phyloP scores from a whole-genome alignment of 2,329 filamentous ascomycete species.

The Cercospora sp. region DNA sequence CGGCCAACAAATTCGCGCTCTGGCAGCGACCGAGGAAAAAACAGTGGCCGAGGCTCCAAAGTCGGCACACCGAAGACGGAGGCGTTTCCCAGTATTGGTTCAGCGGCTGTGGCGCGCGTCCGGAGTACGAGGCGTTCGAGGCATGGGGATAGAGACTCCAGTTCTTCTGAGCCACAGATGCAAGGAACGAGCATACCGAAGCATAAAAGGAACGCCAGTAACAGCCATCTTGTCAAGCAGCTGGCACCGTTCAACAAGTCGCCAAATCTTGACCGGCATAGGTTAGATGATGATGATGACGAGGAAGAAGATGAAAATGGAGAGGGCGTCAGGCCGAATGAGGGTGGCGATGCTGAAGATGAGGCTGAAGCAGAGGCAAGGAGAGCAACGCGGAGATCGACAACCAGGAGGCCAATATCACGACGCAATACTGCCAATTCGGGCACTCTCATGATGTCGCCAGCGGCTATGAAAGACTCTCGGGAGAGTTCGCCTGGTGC shows the following conservation, averaged over 20 bases:
- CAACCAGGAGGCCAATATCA: slow-evolving; percentile 24
- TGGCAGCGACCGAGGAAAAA: slow-evolving; percentile 32
- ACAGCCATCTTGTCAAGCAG: slow-evolving; percentile 42
- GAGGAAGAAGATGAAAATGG: slow-evolving; percentile 30
- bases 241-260: slow-evolving; percentile 42
- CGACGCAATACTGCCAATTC: slow-evolving; percentile 26
- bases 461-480: slow-evolving; percentile 16
- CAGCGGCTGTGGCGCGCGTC: slow-evolving; percentile 43
- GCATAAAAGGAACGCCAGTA: slow-evolving; percentile 36
- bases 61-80: slow-evolving; percentile 50
- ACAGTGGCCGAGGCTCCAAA: slow-evolving; percentile 48
- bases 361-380: slow-evolving; percentile 21
- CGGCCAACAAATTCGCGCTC: slow-evolving; percentile 29
- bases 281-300: slow-evolving; percentile 38
- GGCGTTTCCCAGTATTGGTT: slow-evolving; percentile 40
- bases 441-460: slow-evolving; percentile 21
- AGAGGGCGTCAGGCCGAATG: slow-evolving; percentile 8
- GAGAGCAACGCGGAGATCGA: slow-evolving; percentile 16
- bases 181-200: slow-evolving; percentile 35
- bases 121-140: slow-evolving; percentile 44
- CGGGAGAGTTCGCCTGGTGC: slow-evolving; percentile 23
- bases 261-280: slow-evolving; percentile 37
- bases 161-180: slow-evolving; percentile 34
- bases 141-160: slow-evolving; percentile 35
- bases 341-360: slow-evolving; percentile 7